Evolutionary conservation across 129 eudicot genomes (phyloP).

Genomic region (Smallanthus sonchifolius): DNA sequence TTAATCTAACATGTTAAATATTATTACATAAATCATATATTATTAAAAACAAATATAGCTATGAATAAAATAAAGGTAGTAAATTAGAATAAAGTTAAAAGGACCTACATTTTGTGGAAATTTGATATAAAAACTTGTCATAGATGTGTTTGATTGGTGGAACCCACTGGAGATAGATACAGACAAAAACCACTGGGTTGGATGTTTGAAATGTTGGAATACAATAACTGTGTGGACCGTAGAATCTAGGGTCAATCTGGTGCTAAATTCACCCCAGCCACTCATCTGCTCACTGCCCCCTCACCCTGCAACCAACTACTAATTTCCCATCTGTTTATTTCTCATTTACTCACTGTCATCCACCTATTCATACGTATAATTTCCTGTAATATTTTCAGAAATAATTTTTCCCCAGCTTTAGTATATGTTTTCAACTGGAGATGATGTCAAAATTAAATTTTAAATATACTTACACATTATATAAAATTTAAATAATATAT

Average conservation of each 20-base stretch:
- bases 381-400: too few relatives aligned
- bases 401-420: too few relatives aligned
- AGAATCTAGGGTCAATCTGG: slow-evolving; percentile 33
- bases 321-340: slow-evolving; percentile 17
- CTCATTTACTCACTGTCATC: slow-evolving; percentile 25
- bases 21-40: too few relatives aligned
- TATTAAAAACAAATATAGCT: too few relatives aligned
- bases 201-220: slow-evolving; percentile 9
- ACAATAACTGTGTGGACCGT: slow-evolving; percentile 1
- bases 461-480: too few relatives aligned
- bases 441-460: too few relatives aligned
- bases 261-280: slow-evolving; percentile 48
- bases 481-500: too few relatives aligned
- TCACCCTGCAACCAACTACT: slow-evolving; percentile 23
- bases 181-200: slow-evolving; percentile 24
- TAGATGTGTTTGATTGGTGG: slow-evolving; percentile 23
- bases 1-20: too few relatives aligned
- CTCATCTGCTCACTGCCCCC: slow-evolving; percentile 19
- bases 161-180: slow-evolving; percentile 18
- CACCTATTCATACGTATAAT: too few relatives aligned
- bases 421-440: too few relatives aligned
- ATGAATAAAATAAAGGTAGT: neutral
- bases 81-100: neutral
- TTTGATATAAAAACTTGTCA: slow-evolving; percentile 8
- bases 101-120: neutral